Evolutionary conservation across 331 rosid genomes (phyloP), one percentile per base, ranked within the genome.

Genomic region (Cydonia oblonga): DNA sequence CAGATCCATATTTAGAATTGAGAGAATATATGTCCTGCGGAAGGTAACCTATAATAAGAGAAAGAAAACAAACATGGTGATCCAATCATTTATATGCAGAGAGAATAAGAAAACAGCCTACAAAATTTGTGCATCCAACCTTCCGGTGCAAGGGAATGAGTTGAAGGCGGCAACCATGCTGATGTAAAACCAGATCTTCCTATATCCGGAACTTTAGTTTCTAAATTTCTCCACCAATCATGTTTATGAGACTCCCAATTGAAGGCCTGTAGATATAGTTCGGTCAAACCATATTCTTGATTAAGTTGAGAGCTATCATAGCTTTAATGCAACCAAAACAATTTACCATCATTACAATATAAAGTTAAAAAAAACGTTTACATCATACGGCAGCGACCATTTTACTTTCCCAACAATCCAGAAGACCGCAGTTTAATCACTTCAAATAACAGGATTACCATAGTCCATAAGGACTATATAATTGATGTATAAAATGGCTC

Each of bases 1-100:
- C 98, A 76, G 98, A 87, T 20, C 97, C 96, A 82, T 93, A 93
- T 28, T 88, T 78, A 69, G 84, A 89, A 62, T 87, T 71, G 35
- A 93, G 88, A 20, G 93, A 90, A 73, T 89, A 93, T 64, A 89
- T 85, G 83, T 90, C 82, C 86, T 93, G 98, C 4, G 98, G 98
- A 70, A 93, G 88, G 76, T 93, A 92, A 58, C 98, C 96, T 92
- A 57, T 32, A 69, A 69, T 58, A 63, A 56, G 25, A 58, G 79
- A 52, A 69, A 9, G 35, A 60, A 19, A 75, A 65, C 19, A 74
- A 75, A 65, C 49, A 26, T 4, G 4, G 51, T 26, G 33, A 32
- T 18, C n/a, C 16, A 7, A 46, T 59, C 64, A 58, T 52, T 26
- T 32, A n/a, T 13, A 57, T 5, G 62, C 38, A 58, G n/a, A 72